phyloP scores from a whole-genome alignment of 2,329 filamentous ascomycete species.

The Alternaria angustiovoidea region DNA sequence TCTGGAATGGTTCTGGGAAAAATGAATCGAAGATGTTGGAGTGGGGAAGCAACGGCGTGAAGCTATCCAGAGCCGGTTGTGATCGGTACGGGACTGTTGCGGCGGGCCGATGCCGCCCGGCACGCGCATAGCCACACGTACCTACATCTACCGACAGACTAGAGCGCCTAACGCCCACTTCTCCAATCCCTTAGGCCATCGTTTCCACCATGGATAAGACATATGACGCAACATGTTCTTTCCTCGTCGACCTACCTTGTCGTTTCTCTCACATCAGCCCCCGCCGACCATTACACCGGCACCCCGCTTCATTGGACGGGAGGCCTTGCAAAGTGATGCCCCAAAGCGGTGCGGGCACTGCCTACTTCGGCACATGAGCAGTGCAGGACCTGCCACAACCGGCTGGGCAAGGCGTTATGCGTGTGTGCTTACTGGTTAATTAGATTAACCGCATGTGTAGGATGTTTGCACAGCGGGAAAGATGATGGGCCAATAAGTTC shows the following conservation, averaged over 20 bases:
- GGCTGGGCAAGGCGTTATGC: conserved; percentile 16
- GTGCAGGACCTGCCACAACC: conserved; percentile 7
- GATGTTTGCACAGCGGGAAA: conserved; percentile 2
- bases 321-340: neutral
- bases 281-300: neutral
- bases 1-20: neutral
- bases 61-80: conserved; percentile 1
- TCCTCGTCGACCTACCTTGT: neutral
- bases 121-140: conserved; percentile 1
- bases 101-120: conserved; percentile 3
- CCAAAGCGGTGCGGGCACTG: conserved; percentile 13
- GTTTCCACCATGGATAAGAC: neutral
- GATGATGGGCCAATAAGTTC: conserved; percentile 11
- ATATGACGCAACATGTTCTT: neutral
- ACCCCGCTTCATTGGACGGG: conserved; percentile 6
- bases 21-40: neutral
- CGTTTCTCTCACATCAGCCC: neutral
- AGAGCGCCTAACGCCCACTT: conserved; percentile 1
- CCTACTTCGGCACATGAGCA: conserved; percentile 16
- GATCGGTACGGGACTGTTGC: conserved; percentile 1
- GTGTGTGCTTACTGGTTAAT: conserved; percentile 12
- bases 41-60: neutral
- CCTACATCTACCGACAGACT: neutral
- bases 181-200: neutral
- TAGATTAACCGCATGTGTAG: conserved; percentile 21